phyloP scores from a whole-genome alignment of 2,329 filamentous ascomycete genomes.

The Microsporum ferrugineum region DNA sequence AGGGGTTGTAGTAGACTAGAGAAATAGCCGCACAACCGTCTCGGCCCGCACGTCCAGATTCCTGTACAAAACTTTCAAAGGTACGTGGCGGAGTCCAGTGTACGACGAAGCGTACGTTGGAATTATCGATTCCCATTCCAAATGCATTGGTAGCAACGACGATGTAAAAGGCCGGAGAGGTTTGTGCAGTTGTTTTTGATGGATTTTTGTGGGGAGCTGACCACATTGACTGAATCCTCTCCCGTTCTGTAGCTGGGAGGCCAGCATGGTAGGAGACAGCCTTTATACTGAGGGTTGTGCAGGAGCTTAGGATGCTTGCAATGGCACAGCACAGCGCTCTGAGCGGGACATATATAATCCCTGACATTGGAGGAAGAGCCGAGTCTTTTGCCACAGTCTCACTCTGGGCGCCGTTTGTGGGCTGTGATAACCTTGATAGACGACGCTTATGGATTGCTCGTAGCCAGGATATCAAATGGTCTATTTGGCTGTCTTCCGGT shows the following conservation, averaged over 20 bases:
- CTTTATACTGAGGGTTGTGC: conserved; percentile 23
- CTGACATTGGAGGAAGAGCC: conserved; percentile 30
- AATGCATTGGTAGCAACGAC: conserved; percentile 94
- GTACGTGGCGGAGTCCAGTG: conserved; percentile 92
- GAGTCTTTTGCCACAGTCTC: conserved; percentile 3
- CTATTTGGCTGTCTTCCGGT: conserved; percentile 48
- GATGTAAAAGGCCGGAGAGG: conserved; percentile 61
- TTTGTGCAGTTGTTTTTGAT: conserved; percentile 5
- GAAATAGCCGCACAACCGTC: conserved; percentile 75
- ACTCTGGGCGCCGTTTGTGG: conserved; percentile 43
- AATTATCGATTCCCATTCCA: conserved; percentile 96
- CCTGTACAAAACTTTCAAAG: conserved; percentile 93
- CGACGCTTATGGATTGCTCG: conserved; percentile 60
- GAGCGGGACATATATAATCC: conserved; percentile 38
- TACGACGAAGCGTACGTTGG: conserved; percentile 85
- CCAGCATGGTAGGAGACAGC: conserved; percentile 42
- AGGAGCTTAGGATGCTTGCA: conserved; percentile 25
- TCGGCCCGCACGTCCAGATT: conserved; percentile 80
- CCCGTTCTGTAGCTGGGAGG: conserved; percentile 61
- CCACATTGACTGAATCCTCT: conserved; percentile 42
- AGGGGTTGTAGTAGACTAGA: conserved; percentile 80
- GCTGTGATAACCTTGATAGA: conserved; percentile 51
- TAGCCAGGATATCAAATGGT: conserved; percentile 70
- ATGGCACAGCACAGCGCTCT: conserved; percentile 33
- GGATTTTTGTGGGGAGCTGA: conserved; percentile 12